Conservation (phyloP, 495 filamentous ascomycete species). For the Baudoinia panamericana region DNA sequence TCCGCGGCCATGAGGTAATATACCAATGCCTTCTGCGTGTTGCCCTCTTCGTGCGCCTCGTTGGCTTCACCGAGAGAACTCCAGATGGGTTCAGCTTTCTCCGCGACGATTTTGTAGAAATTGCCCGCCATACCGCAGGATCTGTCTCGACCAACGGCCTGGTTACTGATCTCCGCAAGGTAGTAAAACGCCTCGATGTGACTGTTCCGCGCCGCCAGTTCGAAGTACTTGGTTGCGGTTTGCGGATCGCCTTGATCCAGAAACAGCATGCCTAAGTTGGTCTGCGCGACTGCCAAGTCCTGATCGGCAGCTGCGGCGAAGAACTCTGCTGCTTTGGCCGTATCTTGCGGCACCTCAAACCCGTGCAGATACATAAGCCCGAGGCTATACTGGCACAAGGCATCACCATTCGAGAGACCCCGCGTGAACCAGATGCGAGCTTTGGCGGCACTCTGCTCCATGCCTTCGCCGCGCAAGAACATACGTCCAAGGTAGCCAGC, state of each 20-base stretch:
- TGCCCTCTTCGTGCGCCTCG: conserved; percentile 66
- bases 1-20: conserved; percentile 86
- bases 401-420: conserved; percentile 65
- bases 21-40: conserved; percentile 72
- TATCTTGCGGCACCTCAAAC: conserved; percentile 62
- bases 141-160: conserved; percentile 66
- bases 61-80: conserved; percentile 82
- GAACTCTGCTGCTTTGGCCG: conserved; percentile 58
- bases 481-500: conserved; percentile 87
- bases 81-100: conserved; percentile 73
- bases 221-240: conserved; percentile 75
- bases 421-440: conserved; percentile 79
- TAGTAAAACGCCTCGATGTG: conserved; percentile 93
- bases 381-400: conserved; percentile 72
- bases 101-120: conserved; percentile 91
- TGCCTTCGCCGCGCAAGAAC: conserved; percentile 84
- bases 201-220: conserved; percentile 75
- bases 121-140: conserved; percentile 68
- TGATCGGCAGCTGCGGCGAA: conserved; percentile 76
- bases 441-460: conserved; percentile 60
- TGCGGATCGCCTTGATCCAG: conserved; percentile 74
- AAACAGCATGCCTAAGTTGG: conserved; percentile 71
- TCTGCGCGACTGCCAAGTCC: conserved; percentile 70
- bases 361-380: conserved; percentile 82
- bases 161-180: conserved; percentile 76